Evolutionary conservation across 768 basidiomycete species (phyloP).

Genomic region (Cubamyces sp.): DNA sequence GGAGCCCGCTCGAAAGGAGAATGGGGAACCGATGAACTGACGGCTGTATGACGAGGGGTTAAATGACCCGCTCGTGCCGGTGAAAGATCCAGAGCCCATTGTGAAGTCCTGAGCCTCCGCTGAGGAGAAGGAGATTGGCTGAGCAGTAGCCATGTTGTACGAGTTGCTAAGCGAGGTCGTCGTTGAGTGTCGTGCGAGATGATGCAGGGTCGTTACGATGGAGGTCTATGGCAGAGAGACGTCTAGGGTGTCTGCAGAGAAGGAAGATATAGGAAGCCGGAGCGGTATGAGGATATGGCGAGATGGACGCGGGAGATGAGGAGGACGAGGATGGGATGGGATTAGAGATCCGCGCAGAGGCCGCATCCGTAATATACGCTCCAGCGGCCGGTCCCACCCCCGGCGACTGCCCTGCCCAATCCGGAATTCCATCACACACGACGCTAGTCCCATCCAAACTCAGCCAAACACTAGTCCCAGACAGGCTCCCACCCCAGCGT

Average conservation of each 20-base stretch:
- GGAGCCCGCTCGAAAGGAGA: conserved; percentile 68
- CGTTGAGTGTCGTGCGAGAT: conserved; percentile 9
- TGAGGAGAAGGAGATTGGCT: conserved; percentile 48
- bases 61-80: conserved; percentile 51
- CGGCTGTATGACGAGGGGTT: conserved; percentile 70
- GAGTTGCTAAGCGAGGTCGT: conserved; percentile 7
- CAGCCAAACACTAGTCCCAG: conserved; percentile 2
- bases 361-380: conserved; percentile 26
- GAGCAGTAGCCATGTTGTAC: conserved; percentile 42
- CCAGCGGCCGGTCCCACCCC: conserved; percentile 14
- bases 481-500: not conserved
- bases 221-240: not conserved
- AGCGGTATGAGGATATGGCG: not conserved
- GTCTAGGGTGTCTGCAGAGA: not conserved
- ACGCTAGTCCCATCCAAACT: not conserved
- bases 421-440: conserved; percentile 8
- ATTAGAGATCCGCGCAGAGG: conserved; percentile 18
- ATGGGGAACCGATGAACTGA: conserved; percentile 70
- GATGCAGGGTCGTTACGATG: conserved; percentile 8
- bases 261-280: not conserved
- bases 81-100: conserved; percentile 55
- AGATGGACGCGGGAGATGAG: conserved; percentile 8
- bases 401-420: conserved; percentile 10
- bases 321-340: conserved; percentile 19
- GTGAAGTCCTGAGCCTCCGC: conserved; percentile 33